phyloP scores from a whole-genome alignment of 1,284 basidiomycete genomes.

The Fistulinella cinereoalba region DNA sequence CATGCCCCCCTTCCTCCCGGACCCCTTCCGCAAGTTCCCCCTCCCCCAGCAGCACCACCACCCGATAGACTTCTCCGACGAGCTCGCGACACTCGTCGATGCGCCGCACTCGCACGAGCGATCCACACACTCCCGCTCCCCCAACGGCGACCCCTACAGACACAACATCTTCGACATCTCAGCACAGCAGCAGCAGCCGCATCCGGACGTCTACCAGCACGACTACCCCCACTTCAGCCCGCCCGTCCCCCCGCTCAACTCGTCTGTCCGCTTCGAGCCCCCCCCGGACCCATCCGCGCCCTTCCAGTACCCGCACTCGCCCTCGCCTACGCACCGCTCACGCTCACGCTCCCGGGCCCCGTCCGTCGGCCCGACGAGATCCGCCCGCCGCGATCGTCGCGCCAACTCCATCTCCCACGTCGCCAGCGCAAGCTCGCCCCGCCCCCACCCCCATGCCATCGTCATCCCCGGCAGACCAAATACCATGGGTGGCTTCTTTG shows the following conservation, averaged over 20 bases:
- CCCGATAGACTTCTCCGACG: constrained; percentile 58
- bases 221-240: constrained; percentile 49
- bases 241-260: constrained; percentile 58
- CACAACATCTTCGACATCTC: constrained; percentile 76
- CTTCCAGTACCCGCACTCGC: constrained; percentile 30
- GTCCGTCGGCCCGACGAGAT: constrained; percentile 49
- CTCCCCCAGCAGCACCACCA: constrained; percentile 10
- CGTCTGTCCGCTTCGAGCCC: constrained; percentile 57
- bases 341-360: constrained; percentile 50
- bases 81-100: constrained; percentile 58
- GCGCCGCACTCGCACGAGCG: constrained; percentile 41
- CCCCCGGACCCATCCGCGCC: constrained; percentile 39
- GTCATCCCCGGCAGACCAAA: constrained; percentile 49
- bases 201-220: constrained; percentile 28
- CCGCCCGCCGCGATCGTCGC: constrained; percentile 40
- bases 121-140: constrained; percentile 30
- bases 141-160: constrained; percentile 41
- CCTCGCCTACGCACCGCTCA: constrained; percentile 37
- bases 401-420: constrained; percentile 53
- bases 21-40: constrained; percentile 51
- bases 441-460: constrained; percentile 49
- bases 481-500: constrained; percentile 34
- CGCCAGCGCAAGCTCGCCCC: constrained; percentile 44
- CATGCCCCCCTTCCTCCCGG: constrained; percentile 45
- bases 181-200: constrained; percentile 21